Base-by-base conservation (phyloP, 345 rosid genomes). In the Excoecaria cochinchinensis region DNA sequence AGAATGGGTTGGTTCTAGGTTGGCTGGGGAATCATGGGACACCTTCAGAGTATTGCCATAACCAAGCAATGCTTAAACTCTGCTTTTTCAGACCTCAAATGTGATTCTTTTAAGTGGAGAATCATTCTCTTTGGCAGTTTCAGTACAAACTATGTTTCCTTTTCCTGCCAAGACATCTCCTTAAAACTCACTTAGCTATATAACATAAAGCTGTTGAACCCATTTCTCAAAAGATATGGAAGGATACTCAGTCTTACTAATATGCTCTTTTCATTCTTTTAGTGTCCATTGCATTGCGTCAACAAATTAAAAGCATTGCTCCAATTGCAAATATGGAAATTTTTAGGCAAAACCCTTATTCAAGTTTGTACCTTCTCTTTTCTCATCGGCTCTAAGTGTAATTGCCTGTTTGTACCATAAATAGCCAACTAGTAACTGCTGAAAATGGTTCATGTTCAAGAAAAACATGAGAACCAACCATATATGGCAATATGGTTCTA, bases 1-100 rank as follows among this genome's bases (percentile, higher is more conserved):
- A 16, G 3, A 46, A 19, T 25, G 68, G 76, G 76, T 60, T 73
- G 4, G 40, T 39, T 73, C 47, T 73, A 73, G 76, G 76, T 61
- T 61, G 21, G 75, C 46, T 22, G 60, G 15, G 42, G 5, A 6
- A 1, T 55, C 21, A 15, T 57, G 10, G 67, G 42, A 71, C 52
- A 21, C 10, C 59, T 53, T 52, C 3, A 36, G 53, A 19, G 11
- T 15, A 52, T 70, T 65, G 4, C 63, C 36, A 70, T 3, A 16
- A 31, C 31, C 31, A 31, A 38, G 55, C 13, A 40, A 1, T 44
- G 70, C 17, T 65, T 65, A 0, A 14, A 42, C 24, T 36, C 22
- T 44, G 51, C 50, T 11, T 6, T 8, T 24, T 24, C 1, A 19
- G 9, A 65, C 3, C 9, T 10, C 13, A 8, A 65, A 38, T 63